A percentile compares a stretch with the other conserved stretches of the same genome.
Conservation (phyloP, 1,139 yeast species). For the Taphrina pruni region DNA sequence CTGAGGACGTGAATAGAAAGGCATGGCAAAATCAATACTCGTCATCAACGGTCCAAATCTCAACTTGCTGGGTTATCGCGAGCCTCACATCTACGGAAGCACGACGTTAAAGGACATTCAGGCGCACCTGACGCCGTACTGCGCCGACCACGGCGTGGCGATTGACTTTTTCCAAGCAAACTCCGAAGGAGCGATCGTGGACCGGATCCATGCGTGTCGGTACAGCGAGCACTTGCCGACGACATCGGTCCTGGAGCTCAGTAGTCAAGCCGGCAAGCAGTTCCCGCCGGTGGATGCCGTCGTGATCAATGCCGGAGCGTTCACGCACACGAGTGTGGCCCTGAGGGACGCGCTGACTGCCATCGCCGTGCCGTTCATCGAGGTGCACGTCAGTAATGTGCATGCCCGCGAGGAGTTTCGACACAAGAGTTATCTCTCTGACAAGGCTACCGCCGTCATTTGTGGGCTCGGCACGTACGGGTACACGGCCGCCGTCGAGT, state of each 20-base stretch:
- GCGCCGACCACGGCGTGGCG: slow-evolving; percentile 1
- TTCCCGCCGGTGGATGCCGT: slow-evolving; percentile 7
- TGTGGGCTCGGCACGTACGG: slow-evolving; percentile 11
- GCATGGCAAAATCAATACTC: slow-evolving; percentile 14
- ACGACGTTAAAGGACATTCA: slow-evolving; percentile 12
- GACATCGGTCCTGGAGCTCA: neutral
- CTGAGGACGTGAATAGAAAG: neutral
- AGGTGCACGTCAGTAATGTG: slow-evolving; percentile 16
- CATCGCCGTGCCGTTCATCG: slow-evolving; percentile 6
- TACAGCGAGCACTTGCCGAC: neutral
- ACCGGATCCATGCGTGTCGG: slow-evolving; percentile 7
- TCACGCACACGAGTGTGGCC: slow-evolving; percentile 15
- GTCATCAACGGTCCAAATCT: slow-evolving; percentile 8
- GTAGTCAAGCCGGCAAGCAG: neutral
- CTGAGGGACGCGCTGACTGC: slow-evolving; percentile 4
- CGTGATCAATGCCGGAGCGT: slow-evolving; percentile 12
- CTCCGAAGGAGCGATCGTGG: slow-evolving; percentile 8
- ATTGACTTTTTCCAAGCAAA: slow-evolving; percentile 10
- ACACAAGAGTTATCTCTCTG: slow-evolving; percentile 1
- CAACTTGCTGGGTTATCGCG: slow-evolving; percentile 7
- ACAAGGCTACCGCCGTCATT: slow-evolving; percentile 16
- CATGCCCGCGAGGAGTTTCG: slow-evolving; percentile 11
- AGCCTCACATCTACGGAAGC: slow-evolving; percentile 13
- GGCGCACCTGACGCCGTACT: slow-evolving; percentile 1
- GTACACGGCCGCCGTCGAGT: slow-evolving; percentile 5